Base-by-base conservation (phyloP, 2,329 filamentous ascomycete genomes). In the Calonectria naviculata region DNA sequence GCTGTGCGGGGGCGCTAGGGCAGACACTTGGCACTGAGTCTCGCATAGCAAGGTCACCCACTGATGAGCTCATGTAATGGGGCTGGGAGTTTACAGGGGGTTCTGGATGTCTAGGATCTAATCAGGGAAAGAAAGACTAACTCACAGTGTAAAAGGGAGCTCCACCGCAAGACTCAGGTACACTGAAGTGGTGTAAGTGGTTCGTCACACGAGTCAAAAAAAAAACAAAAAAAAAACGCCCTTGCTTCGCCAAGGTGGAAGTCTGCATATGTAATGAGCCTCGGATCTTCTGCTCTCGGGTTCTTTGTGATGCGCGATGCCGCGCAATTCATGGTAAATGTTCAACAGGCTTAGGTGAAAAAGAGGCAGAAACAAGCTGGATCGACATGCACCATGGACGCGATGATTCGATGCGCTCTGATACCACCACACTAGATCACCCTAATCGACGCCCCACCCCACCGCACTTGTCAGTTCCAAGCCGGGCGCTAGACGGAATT, bases 151-250 rank as follows among this genome's bases (percentile, higher is more conserved):
- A 52, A 49, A 49, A 52, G 31, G 52, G 44, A 58, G 72, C 66
- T 60, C 65, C 64, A 72, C 71, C 56, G 26, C 38, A 54, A 65
- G 72, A 63, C 56, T 54, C 61, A 65, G 52, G 38, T 56, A 65
- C 54, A 29, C 38, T 29, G 24, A 38, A 41, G 60, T 49, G 24
- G 63, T 67, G 63, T 62, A 63, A 70, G 63, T 62, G 42, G 63
- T 70, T 66, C 29, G 41, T 62, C 26, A 38, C 31, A 24, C 31
- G 12, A 36, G 52, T 26, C 52, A n/a, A 31, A 31, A 26, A 49
- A 19, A 12, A 36, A 26, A 49, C 9, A 12, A 36, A 17, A 24
- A 36, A 38, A 58, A 36, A 36, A 38, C 31, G n/a, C 52, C 34
- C 52, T 28, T 58, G 34, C 31, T 38, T 58, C 21, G 52, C 52